A percentile compares a stretch with the other conserved stretches of the same genome.
Conservation (phyloP, 108 stramenopile species). For the Nannochloropsis salina region DNA sequence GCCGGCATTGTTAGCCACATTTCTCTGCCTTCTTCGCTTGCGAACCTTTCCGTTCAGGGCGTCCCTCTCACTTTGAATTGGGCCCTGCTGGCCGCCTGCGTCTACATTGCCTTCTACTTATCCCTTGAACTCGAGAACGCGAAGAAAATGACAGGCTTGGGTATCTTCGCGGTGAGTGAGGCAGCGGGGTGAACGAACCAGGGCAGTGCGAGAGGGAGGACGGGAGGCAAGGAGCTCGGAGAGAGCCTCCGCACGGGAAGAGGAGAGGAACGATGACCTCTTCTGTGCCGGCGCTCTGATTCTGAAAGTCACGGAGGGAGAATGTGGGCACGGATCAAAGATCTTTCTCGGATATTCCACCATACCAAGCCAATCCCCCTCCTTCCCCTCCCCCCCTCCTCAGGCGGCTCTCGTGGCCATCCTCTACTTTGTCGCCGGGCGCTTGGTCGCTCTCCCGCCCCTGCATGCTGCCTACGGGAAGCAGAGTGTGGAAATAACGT, state of each 20-base stretch:
- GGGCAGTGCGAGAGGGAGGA: background rate
- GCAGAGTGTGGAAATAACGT: background rate
- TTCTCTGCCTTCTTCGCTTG: background rate
- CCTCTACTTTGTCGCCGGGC: background rate
- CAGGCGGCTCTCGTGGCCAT: background rate
- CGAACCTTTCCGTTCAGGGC: conserved; percentile 4
- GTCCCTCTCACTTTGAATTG: conserved; percentile 3
- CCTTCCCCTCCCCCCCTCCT: too few species aligned
- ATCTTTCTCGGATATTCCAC: too few species aligned
- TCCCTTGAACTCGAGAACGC: background rate
- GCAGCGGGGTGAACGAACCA: background rate
- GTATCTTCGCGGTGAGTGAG: background rate
- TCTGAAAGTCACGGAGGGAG: too few species aligned
- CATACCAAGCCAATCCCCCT: too few species aligned
- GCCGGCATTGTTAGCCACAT: background rate
- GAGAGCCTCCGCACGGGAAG: background rate
- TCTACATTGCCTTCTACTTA: conserved; percentile 28
- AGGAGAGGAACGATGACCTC: background rate
- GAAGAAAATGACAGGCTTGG: background rate
- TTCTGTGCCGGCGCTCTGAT: too few species aligned
- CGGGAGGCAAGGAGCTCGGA: background rate
- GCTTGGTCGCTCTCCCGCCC: background rate
- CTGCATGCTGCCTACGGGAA: background rate
- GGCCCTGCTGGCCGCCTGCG: background rate
- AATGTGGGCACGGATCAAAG: too few species aligned